Conservation (phyloP, 2,329 filamentous ascomycete species). For the Acrocalymma vagum region DNA sequence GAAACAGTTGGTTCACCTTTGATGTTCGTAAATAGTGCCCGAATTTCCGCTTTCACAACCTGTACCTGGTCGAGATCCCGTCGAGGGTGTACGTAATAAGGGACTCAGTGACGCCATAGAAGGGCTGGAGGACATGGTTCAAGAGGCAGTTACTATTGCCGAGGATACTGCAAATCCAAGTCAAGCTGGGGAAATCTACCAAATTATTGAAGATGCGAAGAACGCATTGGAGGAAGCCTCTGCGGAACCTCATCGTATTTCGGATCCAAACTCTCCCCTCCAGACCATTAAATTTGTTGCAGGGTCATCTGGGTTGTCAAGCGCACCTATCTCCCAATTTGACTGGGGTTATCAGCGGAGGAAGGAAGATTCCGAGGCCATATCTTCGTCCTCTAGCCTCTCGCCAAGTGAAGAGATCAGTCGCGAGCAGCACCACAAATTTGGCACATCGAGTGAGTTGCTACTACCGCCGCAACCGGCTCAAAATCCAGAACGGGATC, state of each 20-base stretch:
- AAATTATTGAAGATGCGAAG: conserved; percentile 50
- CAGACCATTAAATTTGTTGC: too few relatives aligned
- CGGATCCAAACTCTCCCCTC: conserved; percentile 29
- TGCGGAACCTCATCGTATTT: conserved; percentile 31
- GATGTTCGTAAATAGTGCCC: too few relatives aligned
- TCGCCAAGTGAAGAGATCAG: too few relatives aligned
- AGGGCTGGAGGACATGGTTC: conserved; percentile 52
- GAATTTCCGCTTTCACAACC: conserved; percentile 32
- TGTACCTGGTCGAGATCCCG: conserved; percentile 25
- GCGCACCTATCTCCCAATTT: conserved; percentile 13
- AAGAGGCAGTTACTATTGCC: conserved; percentile 50
- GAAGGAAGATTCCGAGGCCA: too few relatives aligned
- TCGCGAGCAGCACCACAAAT: too few relatives aligned
- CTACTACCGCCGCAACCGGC: conserved; percentile 30
- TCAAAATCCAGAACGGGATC: conserved; percentile 31
- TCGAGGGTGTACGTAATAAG: conserved; percentile 23
- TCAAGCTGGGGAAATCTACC: conserved; percentile 47
- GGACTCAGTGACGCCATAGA: conserved; percentile 45
- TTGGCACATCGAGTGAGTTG: conserved; percentile 28
- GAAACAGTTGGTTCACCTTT: too few relatives aligned
- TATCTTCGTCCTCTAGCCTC: too few relatives aligned
- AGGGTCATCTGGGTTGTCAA: conserved; percentile 5
- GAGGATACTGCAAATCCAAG: conserved; percentile 40
- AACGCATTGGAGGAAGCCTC: conserved; percentile 43
- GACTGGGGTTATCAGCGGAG: conserved; percentile 1